These are phyloP conservation scores for Cardamine chenopodiifolia DNA, from an alignment of 345 rosid genomes.

Conservation along the genomic window DNA sequence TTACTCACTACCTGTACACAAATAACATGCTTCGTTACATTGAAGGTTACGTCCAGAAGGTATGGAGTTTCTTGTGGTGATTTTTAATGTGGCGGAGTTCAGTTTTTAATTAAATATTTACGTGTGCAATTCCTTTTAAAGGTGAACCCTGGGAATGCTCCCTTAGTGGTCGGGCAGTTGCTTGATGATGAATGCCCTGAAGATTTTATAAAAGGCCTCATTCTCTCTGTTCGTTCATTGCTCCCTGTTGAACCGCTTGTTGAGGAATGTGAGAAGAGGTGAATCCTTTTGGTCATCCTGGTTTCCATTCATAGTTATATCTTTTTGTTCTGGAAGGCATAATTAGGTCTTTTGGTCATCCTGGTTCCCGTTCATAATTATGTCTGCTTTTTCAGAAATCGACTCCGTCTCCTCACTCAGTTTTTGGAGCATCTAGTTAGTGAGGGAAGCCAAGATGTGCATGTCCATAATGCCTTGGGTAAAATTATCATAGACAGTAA, in stretches of 20 bases:
- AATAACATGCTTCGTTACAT: constrained; percentile 95
- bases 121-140: constrained; percentile 36
- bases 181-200: constrained; percentile 99
- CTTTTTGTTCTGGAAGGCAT: constrained; percentile 24
- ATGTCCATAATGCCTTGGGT: constrained; percentile 99
- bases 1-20: constrained; percentile 93
- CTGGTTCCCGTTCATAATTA: constrained; percentile 8
- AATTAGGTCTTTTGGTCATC: constrained; percentile 29
- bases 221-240: constrained; percentile 82
- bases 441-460: constrained; percentile 99
- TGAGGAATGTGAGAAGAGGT: constrained; percentile 92
- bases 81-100: background rate
- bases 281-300: constrained; percentile 19
- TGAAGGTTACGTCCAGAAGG: constrained; percentile 99
- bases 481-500: constrained; percentile 98
- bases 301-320: constrained; percentile 4
- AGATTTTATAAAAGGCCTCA: constrained; percentile 97
- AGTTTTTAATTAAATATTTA: background rate
- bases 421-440: constrained; percentile 99
- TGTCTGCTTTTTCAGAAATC: constrained; percentile 66
- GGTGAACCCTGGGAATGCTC: constrained; percentile 99
- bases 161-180: constrained; percentile 86
- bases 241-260: constrained; percentile 91
- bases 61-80: constrained; percentile 31
- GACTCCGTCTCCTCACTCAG: constrained; percentile 98